Percentiles rank a stretch among this genome's conserved stretches.
phyloP scores from a whole-genome alignment of 2,329 filamentous ascomycete species.

The Colletotrichum incanum region DNA sequence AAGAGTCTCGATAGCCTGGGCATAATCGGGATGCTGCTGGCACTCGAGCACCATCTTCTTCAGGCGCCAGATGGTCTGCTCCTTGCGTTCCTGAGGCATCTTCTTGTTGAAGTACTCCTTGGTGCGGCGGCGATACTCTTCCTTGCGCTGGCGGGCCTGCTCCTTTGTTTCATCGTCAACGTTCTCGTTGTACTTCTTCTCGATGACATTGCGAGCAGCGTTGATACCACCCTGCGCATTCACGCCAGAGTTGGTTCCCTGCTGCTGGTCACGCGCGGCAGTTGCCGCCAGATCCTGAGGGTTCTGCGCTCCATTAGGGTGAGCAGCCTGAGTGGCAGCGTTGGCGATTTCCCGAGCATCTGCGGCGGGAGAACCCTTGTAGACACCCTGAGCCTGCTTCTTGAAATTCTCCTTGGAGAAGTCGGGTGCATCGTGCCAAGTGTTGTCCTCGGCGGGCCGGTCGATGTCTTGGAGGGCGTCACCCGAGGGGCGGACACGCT shows the following conservation, averaged over 20 bases:
- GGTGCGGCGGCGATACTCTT: slow-evolving; percentile 64
- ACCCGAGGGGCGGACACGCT: slow-evolving; percentile 81
- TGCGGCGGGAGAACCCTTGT: slow-evolving; percentile 68
- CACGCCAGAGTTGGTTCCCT: slow-evolving; percentile 60
- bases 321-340: slow-evolving; percentile 70
- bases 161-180: slow-evolving; percentile 76
- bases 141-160: slow-evolving; percentile 60
- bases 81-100: slow-evolving; percentile 91
- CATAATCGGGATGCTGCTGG: slow-evolving; percentile 95
- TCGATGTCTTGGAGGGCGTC: slow-evolving; percentile 86
- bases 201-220: slow-evolving; percentile 60
- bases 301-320: slow-evolving; percentile 69
- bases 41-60: slow-evolving; percentile 99
- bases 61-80: slow-evolving; percentile 91
- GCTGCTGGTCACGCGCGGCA: slow-evolving; percentile 64
- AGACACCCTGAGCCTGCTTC: slow-evolving; percentile 76
- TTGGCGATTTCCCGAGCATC: slow-evolving; percentile 74
- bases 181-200: slow-evolving; percentile 74
- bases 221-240: slow-evolving; percentile 66
- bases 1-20: slow-evolving; percentile 90
- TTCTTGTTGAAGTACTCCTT: slow-evolving; percentile 87
- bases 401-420: slow-evolving; percentile 80
- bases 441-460: slow-evolving; percentile 88
- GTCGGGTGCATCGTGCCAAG: slow-evolving; percentile 91
- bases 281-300: slow-evolving; percentile 66